Evolutionary conservation across 768 basidiomycete species (phyloP).

Genomic region (Trichaptum fuscoviolaceum): DNA sequence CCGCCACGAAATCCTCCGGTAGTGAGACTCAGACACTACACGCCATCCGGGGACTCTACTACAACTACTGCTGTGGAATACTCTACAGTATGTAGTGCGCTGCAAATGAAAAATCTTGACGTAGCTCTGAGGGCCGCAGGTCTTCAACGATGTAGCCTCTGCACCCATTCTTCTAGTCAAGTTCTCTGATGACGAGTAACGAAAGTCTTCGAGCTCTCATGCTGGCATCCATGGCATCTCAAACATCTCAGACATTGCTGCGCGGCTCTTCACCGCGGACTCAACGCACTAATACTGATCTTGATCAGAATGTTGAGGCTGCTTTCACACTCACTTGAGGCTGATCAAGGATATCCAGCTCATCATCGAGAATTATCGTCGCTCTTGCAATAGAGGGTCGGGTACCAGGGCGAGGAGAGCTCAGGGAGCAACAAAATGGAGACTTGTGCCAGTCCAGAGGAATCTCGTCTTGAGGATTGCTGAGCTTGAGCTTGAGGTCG

Average conservation of each 20-base stretch:
- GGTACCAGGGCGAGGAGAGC: too few species aligned
- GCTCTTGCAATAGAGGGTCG: too few species aligned
- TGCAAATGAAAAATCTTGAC: neutral
- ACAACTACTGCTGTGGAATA: neutral
- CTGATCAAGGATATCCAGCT: neutral
- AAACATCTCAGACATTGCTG: too few species aligned
- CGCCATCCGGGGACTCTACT: neutral
- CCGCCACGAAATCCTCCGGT: conserved; percentile 1
- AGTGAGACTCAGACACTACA: neutral
- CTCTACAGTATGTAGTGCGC: neutral
- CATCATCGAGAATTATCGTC: too few species aligned
- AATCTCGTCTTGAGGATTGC: neutral
- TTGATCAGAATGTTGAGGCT: neutral
- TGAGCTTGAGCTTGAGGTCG: neutral
- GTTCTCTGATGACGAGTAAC: too few species aligned
- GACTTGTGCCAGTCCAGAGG: neutral
- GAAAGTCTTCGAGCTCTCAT: too few species aligned
- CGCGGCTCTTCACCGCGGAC: too few species aligned
- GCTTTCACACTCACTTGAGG: neutral
- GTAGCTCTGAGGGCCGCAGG: too few species aligned
- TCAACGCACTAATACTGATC: neutral
- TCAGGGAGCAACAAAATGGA: too few species aligned
- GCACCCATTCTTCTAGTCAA: neutral
- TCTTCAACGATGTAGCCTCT: neutral
- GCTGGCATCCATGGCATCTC: too few species aligned